Base-by-base conservation (phyloP, 257 asterid genomes). In the Leptodermis oblonga region DNA sequence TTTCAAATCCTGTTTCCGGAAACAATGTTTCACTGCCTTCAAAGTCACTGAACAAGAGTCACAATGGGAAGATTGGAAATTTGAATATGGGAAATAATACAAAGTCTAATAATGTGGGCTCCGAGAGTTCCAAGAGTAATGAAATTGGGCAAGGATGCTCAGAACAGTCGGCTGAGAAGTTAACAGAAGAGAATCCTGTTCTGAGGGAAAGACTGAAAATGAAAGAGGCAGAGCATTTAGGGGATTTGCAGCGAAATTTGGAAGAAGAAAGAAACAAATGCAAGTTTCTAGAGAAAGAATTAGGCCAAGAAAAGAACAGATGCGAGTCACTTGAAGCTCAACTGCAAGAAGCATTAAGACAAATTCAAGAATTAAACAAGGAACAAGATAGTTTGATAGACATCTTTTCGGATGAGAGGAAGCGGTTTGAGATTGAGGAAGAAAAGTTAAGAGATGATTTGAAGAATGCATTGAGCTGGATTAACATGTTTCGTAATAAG, bases 331-430 rank as follows among this genome's bases (percentile, higher is more conserved):
- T 41, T 4, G 13, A 41, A 13, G 10, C 45, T 41, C 88, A 92
- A 96, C 78, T 92, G 48, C 43, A 82, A 33, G 93, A 82, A 75
- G 74, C 83, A 12, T 78, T 33, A 1, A 65, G 10, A 14, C 79
- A 83, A 68, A 26, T 80, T 66, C 86, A 82, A 77, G 88, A 84
- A 75, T 80, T 79, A 52, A 74, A 68, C 74, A 86, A 78, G 82
- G 97, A 90, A 74, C 93, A 85, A 77, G 96, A 85, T 62, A 77
- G 77, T 70, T 70, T 92, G 46, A 79, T 90, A 0, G 95, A 90
- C n/a, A n/a, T n/a, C n/a, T n/a, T n/a, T n/a, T n/a, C n/a, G n/a
- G n/a, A n/a, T n/a, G n/a, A n/a, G n/a, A n/a, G n/a, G n/a, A n/a
- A n/a, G n/a, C n/a, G n/a, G n/a, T n/a, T n/a, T n/a, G n/a, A n/a